Evolutionary conservation across 2,329 filamentous ascomycete species (phyloP).

Genomic region (Botryotinia calthae): DNA sequence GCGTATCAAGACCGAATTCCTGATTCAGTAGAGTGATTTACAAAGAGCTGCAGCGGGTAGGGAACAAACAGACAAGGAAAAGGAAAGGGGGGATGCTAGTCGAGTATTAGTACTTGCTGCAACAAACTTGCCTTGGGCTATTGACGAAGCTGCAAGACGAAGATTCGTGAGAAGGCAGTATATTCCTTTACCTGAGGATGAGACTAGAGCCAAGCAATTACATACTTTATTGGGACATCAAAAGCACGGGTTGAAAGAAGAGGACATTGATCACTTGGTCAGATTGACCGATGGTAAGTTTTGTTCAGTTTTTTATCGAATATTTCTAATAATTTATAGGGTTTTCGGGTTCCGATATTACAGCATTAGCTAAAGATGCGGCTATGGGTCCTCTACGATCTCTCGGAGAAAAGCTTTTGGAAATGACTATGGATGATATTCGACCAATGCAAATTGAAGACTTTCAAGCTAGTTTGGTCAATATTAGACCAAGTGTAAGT

Average conservation of each 20-base stretch:
- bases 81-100: slow-evolving; percentile 74
- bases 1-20: slow-evolving; percentile 94
- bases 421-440: slow-evolving; percentile 93
- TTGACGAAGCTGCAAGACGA: slow-evolving; percentile 89
- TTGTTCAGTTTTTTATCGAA: not conserved
- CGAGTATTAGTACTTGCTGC: slow-evolving; percentile 90
- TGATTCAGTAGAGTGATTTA: slow-evolving; percentile 96
- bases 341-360: slow-evolving; percentile 97
- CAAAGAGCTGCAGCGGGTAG: slow-evolving; percentile 87
- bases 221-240: slow-evolving; percentile 79
- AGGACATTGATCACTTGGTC: slow-evolving; percentile 74
- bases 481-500: slow-evolving; percentile 87
- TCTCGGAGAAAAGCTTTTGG: slow-evolving; percentile 81
- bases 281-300: slow-evolving; percentile 62
- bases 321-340: slow-evolving; percentile 50
- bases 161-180: slow-evolving; percentile 93
- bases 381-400: slow-evolving; percentile 94
- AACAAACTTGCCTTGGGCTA: slow-evolving; percentile 95
- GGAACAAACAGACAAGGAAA: slow-evolving; percentile 65
- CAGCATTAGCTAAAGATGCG: slow-evolving; percentile 92
- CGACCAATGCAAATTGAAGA: slow-evolving; percentile 79
- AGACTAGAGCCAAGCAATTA: slow-evolving; percentile 77
- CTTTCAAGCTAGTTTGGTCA: slow-evolving; percentile 78
- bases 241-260: slow-evolving; percentile 62
- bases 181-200: slow-evolving; percentile 85